phyloP scores from a whole-genome alignment of 2,329 filamentous ascomycete genomes.

The Fusarium coicis region DNA sequence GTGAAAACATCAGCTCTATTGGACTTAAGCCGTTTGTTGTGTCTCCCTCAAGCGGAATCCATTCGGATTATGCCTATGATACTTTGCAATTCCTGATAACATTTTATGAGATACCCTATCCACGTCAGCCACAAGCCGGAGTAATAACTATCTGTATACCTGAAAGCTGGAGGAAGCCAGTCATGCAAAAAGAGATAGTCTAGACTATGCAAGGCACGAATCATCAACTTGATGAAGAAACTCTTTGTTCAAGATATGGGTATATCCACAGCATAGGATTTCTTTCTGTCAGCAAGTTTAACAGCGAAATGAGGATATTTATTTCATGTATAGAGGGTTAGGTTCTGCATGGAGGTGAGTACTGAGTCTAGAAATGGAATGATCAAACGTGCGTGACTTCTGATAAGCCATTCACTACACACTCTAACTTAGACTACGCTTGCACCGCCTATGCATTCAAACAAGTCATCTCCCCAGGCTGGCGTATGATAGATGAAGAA shows the following conservation, averaged over 20 bases:
- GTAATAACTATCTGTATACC: neutral
- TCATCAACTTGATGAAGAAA: fast-evolving
- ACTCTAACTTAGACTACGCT: fast-evolving
- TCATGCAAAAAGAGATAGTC: fast-evolving
- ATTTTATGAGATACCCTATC: fast-evolving
- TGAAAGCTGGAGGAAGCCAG: fast-evolving
- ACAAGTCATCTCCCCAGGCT: fast-evolving
- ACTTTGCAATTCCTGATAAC: neutral
- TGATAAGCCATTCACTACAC: fast-evolving
- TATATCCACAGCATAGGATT: fast-evolving
- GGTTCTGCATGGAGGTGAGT: neutral
- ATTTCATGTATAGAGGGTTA: fast-evolving
- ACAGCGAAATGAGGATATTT: neutral
- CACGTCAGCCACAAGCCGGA: fast-evolving
- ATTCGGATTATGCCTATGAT: neutral
- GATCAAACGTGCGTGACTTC: no score
- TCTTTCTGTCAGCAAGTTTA: fast-evolving
- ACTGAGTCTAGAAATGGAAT: neutral
- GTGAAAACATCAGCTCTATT: neutral
- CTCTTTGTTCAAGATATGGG: neutral
- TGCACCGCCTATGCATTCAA: fast-evolving
- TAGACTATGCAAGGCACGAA: neutral
- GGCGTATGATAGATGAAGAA: neutral
- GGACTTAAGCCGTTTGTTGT: neutral
- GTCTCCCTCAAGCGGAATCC: neutral